These are phyloP conservation scores for Adansonia grandidieri DNA, from an alignment of 441 rosid species.

Conservation along the genomic window DNA sequence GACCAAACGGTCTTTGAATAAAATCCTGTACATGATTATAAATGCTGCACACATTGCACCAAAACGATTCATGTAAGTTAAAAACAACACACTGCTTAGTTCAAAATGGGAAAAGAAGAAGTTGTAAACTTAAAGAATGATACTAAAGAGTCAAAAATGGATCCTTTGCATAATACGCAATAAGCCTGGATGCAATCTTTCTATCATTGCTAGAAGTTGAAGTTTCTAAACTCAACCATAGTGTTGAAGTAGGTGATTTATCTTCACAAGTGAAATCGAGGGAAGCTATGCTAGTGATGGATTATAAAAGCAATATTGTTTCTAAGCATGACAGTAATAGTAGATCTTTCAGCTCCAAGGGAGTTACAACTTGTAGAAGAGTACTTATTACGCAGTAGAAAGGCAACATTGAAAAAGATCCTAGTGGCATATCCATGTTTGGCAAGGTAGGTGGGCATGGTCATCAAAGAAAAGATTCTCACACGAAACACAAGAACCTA, in stretches of 20 bases:
- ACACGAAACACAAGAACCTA: neutral
- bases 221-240: neutral
- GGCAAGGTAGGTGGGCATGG: neutral
- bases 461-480: neutral
- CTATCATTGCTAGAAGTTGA: neutral
- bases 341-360: conserved; percentile 8
- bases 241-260: neutral
- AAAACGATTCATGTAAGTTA: conserved; percentile 17
- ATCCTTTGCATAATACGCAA: neutral
- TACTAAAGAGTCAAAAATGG: neutral
- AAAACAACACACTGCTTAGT: neutral
- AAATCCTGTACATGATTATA: conserved; percentile 75
- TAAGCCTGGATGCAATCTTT: neutral
- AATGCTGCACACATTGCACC: conserved; percentile 59
- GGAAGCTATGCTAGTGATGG: neutral
- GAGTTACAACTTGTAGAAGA: neutral
- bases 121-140: neutral
- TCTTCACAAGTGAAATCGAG: neutral
- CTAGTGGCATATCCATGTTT: neutral
- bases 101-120: neutral
- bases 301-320: neutral
- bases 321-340: neutral
- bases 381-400: neutral
- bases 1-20: conserved; percentile 49
- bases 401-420: neutral